Percentiles rank a stretch among this genome's conserved stretches.
Evolutionary conservation across 2,329 filamentous ascomycete species (phyloP).

Genomic region (Ophiostoma fasciatum): DNA sequence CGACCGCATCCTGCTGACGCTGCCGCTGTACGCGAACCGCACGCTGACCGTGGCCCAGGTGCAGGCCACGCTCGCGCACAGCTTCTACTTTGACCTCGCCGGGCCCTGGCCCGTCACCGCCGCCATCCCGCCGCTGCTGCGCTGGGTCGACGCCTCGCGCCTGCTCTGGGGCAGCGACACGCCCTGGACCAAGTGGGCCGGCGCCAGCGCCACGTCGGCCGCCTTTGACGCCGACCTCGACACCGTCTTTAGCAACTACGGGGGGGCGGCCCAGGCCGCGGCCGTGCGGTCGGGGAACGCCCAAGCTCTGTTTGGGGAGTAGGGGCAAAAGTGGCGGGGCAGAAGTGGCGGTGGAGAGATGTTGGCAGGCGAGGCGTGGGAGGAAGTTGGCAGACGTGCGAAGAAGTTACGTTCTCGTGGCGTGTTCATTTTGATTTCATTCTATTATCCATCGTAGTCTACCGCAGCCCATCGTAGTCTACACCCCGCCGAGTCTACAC

Average conservation of each 20-base stretch:
- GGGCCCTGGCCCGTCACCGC: slow-evolving; percentile 14
- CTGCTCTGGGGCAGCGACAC: slow-evolving; percentile 13
- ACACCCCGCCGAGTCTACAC: background rate
- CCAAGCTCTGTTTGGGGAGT: background rate
- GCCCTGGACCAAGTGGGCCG: slow-evolving; percentile 13
- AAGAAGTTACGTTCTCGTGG: too few species aligned
- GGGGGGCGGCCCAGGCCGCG: background rate
- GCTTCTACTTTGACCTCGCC: slow-evolving; percentile 16
- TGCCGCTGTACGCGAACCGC: slow-evolving; percentile 7
- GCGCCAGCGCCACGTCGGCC: background rate
- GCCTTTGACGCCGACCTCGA: slow-evolving; percentile 4
- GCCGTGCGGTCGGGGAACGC: slow-evolving; percentile 2
- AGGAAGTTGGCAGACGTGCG: too few species aligned
- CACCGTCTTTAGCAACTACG: background rate
- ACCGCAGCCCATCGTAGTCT: too few species aligned
- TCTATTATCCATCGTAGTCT: too few species aligned
- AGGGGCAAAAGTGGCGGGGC: too few species aligned
- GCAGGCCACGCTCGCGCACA: slow-evolving; percentile 7
- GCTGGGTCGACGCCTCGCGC: slow-evolving; percentile 13
- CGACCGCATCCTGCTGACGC: slow-evolving; percentile 1
- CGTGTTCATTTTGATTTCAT: too few species aligned
- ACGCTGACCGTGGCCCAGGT: slow-evolving; percentile 19
- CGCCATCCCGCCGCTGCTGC: slow-evolving; percentile 12
- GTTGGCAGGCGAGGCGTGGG: too few species aligned
- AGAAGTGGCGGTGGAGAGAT: too few species aligned